Evolutionary conservation across 257 asterid species (phyloP).

Genomic region (Solanum pennellii): DNA sequence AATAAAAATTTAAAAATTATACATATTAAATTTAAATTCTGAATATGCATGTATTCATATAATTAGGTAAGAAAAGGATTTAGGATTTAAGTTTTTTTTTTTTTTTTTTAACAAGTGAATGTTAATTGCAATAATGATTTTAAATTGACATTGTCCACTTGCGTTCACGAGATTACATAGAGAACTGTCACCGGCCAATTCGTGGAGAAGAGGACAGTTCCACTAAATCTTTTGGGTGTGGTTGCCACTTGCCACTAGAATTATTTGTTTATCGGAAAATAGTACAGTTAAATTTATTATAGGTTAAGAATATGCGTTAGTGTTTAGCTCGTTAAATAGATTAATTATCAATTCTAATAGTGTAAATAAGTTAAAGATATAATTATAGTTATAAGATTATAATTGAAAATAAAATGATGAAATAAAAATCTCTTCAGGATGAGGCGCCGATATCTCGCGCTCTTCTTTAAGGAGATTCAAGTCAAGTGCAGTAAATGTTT

Average conservation of each 20-base stretch:
- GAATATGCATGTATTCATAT: not conserved
- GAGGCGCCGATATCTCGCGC: rapidly evolving
- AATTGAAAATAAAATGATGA: too few relatives aligned
- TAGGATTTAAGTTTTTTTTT: not conserved
- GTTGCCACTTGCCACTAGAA: not conserved
- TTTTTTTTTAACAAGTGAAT: not conserved
- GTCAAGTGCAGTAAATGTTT: too few relatives aligned
- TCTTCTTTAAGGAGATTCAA: too few relatives aligned
- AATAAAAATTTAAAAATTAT: not conserved
- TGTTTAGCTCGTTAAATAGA: not conserved
- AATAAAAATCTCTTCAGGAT: too few relatives aligned
- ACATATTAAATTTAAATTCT: not conserved
- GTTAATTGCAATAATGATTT: not conserved
- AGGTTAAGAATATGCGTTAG: not conserved
- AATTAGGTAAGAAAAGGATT: not conserved
- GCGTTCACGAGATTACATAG: not conserved
- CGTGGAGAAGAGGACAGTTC: not conserved
- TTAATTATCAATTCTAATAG: not conserved
- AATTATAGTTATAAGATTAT: too few relatives aligned
- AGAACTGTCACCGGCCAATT: not conserved
- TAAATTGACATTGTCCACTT: not conserved
- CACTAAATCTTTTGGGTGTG: not conserved
- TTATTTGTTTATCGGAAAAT: not conserved
- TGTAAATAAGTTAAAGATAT: too few relatives aligned
- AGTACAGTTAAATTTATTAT: not conserved